These are phyloP conservation scores for Aspergillus brasiliensis DNA, from an alignment of 2,329 filamentous ascomycete species.

Conservation along the genomic window DNA sequence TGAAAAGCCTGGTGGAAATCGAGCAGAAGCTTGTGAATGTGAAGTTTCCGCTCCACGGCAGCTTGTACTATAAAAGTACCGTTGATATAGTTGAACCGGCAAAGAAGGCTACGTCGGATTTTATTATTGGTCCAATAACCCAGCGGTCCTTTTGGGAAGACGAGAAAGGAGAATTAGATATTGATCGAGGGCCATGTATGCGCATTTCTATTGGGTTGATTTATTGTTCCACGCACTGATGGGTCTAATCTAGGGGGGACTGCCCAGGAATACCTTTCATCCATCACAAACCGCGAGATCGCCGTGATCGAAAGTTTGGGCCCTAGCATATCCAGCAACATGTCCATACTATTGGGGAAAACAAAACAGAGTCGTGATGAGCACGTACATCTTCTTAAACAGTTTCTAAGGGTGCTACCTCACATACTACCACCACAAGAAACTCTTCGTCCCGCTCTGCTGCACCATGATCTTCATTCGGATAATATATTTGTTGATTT, in stretches of 20 bases:
- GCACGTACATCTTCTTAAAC: constrained; percentile 23
- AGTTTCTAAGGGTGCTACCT: constrained; percentile 22
- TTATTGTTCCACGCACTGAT: background rate
- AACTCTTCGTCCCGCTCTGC: constrained; percentile 11
- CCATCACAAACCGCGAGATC: constrained; percentile 24
- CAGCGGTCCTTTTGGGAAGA: constrained; percentile 20
- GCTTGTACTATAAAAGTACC: constrained; percentile 21
- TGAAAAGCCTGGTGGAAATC: constrained; percentile 22
- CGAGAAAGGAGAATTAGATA: constrained; percentile 7
- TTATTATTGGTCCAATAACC: constrained; percentile 21
- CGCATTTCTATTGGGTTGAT: background rate
- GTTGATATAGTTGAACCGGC: background rate
- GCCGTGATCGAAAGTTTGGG: constrained; percentile 11
- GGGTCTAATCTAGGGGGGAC: constrained; percentile 17
- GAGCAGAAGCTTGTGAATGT: constrained; percentile 15
- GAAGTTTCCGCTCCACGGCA: constrained; percentile 18
- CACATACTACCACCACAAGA: constrained; percentile 21
- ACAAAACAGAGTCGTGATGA: constrained; percentile 2
- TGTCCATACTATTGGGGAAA: background rate
- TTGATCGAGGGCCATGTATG: constrained; percentile 22
- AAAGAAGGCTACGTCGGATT: constrained; percentile 7
- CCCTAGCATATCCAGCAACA: background rate
- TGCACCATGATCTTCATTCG: constrained; percentile 30
- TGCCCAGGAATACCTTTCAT: constrained; percentile 20
- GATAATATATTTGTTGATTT: constrained; percentile 40